Evolutionary conservation across 805 yeast genomes (phyloP).

Genomic region (Sugiyamaella americana): DNA sequence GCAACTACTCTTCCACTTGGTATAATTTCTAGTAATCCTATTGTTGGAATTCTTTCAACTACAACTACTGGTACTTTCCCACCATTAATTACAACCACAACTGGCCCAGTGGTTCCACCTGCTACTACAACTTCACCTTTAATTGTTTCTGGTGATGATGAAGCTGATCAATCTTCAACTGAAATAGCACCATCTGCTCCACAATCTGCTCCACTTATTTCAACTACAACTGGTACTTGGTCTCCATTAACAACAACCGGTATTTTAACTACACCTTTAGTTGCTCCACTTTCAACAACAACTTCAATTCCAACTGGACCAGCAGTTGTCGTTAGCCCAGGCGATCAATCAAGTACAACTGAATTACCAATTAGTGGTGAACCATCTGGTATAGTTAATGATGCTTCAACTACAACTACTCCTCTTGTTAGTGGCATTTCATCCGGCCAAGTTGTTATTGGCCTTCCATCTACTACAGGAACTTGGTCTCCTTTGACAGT

Average conservation of each 20-base stretch:
- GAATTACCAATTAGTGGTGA: conserved; percentile 6
- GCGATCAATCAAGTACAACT: conserved; percentile 6
- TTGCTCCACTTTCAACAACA: neutral
- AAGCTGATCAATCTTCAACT: neutral
- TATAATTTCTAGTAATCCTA: neutral
- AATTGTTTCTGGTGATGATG: neutral
- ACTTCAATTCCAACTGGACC: conserved; percentile 6
- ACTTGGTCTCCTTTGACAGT: neutral
- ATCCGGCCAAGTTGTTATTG: neutral
- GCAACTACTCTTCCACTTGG: too few relatives aligned
- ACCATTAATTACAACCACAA: too few relatives aligned
- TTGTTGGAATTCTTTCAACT: conserved; percentile 2
- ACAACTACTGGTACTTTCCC: conserved; percentile 3
- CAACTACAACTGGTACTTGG: neutral
- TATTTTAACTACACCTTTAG: neutral
- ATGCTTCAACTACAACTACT: conserved; percentile 7
- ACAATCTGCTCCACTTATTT: neutral
- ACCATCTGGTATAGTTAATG: neutral
- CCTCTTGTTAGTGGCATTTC: conserved; percentile 8
- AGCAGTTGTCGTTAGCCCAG: conserved; percentile 3
- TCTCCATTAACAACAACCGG: conserved; percentile 6
- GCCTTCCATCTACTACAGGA: conserved; percentile 3
- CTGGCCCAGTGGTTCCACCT: neutral
- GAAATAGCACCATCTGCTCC: neutral
- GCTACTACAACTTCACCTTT: conserved; percentile 1